Percentiles rank a stretch among this genome's conserved stretches.
Conservation (phyloP, 2,329 filamentous ascomycete genomes). For the Fusarium sp. region DNA sequence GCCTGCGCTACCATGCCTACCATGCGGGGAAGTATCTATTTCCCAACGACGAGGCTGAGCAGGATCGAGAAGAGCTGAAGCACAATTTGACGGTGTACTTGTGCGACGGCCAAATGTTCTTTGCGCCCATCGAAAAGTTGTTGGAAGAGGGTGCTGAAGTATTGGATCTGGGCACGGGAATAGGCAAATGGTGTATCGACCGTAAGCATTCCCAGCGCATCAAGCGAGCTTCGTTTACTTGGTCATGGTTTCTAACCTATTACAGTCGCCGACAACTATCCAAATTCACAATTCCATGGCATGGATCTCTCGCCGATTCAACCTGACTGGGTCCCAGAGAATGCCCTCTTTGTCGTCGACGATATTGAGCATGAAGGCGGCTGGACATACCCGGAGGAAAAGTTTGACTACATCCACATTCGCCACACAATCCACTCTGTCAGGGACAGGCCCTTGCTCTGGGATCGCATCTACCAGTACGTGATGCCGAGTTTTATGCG, state of each 20-base stretch:
- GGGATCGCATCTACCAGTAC: conserved; percentile 58
- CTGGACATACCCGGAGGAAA: conserved; percentile 59
- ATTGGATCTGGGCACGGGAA: conserved; percentile 65
- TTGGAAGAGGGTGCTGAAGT: conserved; percentile 56
- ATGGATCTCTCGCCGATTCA: conserved; percentile 66
- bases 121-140: conserved; percentile 56
- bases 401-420: conserved; percentile 63
- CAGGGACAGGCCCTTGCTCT: conserved; percentile 54
- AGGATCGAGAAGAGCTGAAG: conserved; percentile 56
- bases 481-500: conserved; percentile 12
- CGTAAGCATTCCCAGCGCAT: conserved; percentile 50
- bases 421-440: conserved; percentile 61
- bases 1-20: conserved; percentile 56
- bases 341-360: conserved; percentile 64
- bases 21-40: conserved; percentile 57
- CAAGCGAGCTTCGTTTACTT: not conserved
- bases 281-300: conserved; percentile 58
- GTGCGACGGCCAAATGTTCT: conserved; percentile 56
- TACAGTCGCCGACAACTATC: conserved; percentile 61
- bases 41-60: conserved; percentile 58
- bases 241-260: conserved; percentile 18
- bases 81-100: conserved; percentile 55
- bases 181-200: conserved; percentile 64
- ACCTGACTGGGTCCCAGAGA: conserved; percentile 62
- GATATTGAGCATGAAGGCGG: conserved; percentile 64